Evolutionary conservation across 805 yeast genomes (phyloP).

Genomic region (Ogataea corticis): DNA sequence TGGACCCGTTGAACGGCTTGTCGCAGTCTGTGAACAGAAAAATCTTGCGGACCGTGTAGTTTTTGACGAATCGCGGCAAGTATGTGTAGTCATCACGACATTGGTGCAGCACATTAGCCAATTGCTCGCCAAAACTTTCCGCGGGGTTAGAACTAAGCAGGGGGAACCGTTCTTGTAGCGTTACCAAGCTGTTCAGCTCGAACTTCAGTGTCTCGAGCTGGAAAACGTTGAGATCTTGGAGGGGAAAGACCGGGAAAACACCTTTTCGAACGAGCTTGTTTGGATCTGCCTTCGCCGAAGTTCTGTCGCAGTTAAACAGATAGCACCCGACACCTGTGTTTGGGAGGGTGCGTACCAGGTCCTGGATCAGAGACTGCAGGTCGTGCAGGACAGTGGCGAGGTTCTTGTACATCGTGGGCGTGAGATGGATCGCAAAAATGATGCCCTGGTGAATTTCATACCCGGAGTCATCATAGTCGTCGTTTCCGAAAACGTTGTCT

Average conservation of each 20-base stretch:
- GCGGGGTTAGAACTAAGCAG: conserved; percentile 21
- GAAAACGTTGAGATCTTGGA: conserved; percentile 54
- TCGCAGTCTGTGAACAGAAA: conserved; percentile 78
- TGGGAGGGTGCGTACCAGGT: conserved; percentile 63
- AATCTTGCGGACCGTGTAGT: conserved; percentile 57
- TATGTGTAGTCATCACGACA: conserved; percentile 56
- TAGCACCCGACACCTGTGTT: conserved; percentile 76
- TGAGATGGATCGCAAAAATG: conserved; percentile 59
- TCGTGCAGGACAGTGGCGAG: conserved; percentile 50
- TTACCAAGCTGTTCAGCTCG: conserved; percentile 35
- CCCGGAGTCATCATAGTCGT: conserved; percentile 27
- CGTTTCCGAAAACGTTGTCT: background rate
- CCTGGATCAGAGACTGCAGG: conserved; percentile 61
- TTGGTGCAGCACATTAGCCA: conserved; percentile 47
- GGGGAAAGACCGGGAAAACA: conserved; percentile 49
- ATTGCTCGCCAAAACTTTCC: conserved; percentile 33
- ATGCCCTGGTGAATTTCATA: conserved; percentile 64
- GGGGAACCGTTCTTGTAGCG: conserved; percentile 31
- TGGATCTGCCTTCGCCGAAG: conserved; percentile 11
- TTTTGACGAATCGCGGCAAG: conserved; percentile 39
- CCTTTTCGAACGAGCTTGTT: conserved; percentile 33
- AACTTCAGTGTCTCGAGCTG: conserved; percentile 59
- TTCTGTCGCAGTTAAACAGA: conserved; percentile 49
- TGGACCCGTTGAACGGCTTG: conserved; percentile 52
- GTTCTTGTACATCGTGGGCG: conserved; percentile 45